Conservation (phyloP, 1,139 yeast species). For the Hansenula lynferdii region DNA sequence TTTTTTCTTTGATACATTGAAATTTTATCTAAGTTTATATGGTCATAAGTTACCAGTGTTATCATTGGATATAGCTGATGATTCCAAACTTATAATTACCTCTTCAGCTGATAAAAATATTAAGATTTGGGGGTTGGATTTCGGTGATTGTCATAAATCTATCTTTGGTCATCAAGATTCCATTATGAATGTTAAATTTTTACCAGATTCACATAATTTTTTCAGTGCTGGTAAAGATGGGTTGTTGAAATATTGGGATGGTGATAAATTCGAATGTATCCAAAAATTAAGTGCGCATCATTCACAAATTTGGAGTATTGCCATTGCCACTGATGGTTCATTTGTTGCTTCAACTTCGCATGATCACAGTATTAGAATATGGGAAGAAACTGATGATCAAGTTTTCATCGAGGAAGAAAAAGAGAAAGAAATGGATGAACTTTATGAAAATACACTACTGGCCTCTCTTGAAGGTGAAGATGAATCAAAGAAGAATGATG, state of each 20-base stretch:
- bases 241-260: conserved; percentile 93
- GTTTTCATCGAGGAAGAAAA: conserved; percentile 94
- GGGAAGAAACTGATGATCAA: conserved; percentile 92
- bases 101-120: conserved; percentile 97
- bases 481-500: conserved; percentile 35
- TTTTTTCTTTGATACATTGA: conserved; percentile 79
- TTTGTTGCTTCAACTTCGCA: conserved; percentile 86
- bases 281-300: conserved; percentile 88
- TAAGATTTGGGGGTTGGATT: conserved; percentile 97
- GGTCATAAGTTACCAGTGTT: conserved; percentile 96
- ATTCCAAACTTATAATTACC: conserved; percentile 80
- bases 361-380: conserved; percentile 85
- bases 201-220: conserved; percentile 82
- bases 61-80: conserved; percentile 84
- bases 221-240: conserved; percentile 91
- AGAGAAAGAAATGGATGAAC: conserved; percentile 91
- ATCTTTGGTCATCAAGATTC: conserved; percentile 96
- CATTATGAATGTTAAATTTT: conserved; percentile 80
- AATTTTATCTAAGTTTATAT: conserved; percentile 81
- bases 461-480: conserved; percentile 65
- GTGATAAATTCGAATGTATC: conserved; percentile 91
- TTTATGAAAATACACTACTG: conserved; percentile 73
- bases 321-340: conserved; percentile 67
- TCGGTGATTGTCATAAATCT: conserved; percentile 97
- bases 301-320: conserved; percentile 89